These are phyloP conservation scores for Hanseniaspora nectarophila DNA, from an alignment of 805 yeast species.

Conservation along the genomic window DNA sequence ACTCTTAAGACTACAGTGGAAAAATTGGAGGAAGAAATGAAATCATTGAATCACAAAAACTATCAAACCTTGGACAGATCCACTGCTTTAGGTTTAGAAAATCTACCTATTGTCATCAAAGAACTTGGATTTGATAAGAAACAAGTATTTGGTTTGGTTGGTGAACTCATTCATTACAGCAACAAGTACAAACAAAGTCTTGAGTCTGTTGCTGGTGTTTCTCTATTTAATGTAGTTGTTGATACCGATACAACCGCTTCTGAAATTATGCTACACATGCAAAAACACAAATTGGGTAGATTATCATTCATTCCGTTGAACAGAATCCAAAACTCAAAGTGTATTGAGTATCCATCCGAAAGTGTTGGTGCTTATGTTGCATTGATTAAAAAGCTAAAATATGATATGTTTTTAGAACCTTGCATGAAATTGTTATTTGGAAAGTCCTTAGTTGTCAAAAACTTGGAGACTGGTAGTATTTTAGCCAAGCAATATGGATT, in stretches of 20 bases:
- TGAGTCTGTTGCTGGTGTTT: conserved; percentile 79
- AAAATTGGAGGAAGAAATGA: conserved; percentile 44
- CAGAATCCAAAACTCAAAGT: conserved; percentile 36
- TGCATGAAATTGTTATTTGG: conserved; percentile 78
- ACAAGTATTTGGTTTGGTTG: conserved; percentile 72
- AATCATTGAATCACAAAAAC: conserved; percentile 46
- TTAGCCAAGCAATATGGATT: conserved; percentile 49
- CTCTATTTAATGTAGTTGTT: conserved; percentile 79
- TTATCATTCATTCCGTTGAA: conserved; percentile 87
- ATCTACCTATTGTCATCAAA: conserved; percentile 52
- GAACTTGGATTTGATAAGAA: conserved; percentile 41
- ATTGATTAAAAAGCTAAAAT: conserved; percentile 59
- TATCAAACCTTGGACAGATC: conserved; percentile 66
- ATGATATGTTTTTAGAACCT: conserved; percentile 41
- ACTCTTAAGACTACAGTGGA: conserved; percentile 46
- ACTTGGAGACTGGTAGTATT: conserved; percentile 55
- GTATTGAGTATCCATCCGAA: conserved; percentile 47
- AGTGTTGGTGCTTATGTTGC: conserved; percentile 53
- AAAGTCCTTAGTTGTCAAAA: conserved; percentile 61
- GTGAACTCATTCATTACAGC: conserved; percentile 69
- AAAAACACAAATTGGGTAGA: conserved; percentile 61
- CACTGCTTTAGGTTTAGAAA: conserved; percentile 54
- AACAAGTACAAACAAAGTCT: conserved; percentile 76
- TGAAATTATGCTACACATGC: conserved; percentile 61
- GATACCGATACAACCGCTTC: conserved; percentile 79